phyloP scores from a whole-genome alignment of 257 asterid species.

The Schizonepeta tenuifolia region DNA sequence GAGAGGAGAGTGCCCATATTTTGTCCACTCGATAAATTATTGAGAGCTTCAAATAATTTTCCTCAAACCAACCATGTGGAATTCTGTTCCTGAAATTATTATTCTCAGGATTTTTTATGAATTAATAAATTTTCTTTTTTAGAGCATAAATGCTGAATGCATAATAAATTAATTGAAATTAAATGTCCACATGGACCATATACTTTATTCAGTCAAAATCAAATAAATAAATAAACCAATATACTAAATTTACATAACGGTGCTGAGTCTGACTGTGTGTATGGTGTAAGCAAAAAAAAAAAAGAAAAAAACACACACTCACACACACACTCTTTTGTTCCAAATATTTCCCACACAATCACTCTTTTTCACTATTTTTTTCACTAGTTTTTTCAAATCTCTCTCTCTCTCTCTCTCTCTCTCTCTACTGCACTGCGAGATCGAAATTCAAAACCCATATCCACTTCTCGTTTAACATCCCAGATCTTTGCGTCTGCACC shows the following conservation, averaged over 20 bases:
- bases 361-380: slow-evolving; percentile 25
- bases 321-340: slow-evolving; percentile 27
- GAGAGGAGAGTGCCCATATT: not conserved
- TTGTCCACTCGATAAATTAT: slow-evolving; percentile 12
- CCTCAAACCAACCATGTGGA: slow-evolving; percentile 20
- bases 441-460: slow-evolving; percentile 44
- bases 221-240: slow-evolving; percentile 25
- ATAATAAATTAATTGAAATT: slow-evolving; percentile 22
- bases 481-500: slow-evolving; percentile 38
- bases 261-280: slow-evolving; percentile 22
- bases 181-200: slow-evolving; percentile 4
- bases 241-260: slow-evolving; percentile 30
- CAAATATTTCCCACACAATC: slow-evolving; percentile 23
- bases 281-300: no score
- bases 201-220: slow-evolving; percentile 1
- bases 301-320: not conserved
- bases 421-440: slow-evolving; percentile 32
- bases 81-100: slow-evolving; percentile 16
- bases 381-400: slow-evolving; percentile 20
- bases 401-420: slow-evolving; percentile 17
- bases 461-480: slow-evolving; percentile 31
- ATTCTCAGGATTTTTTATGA: slow-evolving; percentile 13
- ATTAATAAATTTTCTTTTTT: not conserved
- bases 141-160: not conserved
- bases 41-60: slow-evolving; percentile 22